Evolutionary conservation across 148 eudicot species (phyloP).

Genomic region (Chenopodium formosanum): DNA sequence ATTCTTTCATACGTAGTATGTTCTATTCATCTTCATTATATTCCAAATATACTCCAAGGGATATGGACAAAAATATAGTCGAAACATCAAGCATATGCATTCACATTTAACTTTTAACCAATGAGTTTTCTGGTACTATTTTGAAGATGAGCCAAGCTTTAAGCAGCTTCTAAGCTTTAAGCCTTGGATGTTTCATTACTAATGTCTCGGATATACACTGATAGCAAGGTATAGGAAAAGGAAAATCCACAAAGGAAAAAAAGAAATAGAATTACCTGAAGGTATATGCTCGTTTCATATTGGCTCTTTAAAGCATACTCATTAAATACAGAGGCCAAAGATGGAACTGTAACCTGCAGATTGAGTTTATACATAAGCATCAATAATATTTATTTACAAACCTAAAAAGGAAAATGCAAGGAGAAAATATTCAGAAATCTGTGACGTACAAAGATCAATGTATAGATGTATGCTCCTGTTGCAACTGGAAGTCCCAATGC

Average conservation of each 20-base stretch:
- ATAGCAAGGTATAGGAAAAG: background rate
- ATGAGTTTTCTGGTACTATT: background rate
- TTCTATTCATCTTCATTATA: background rate
- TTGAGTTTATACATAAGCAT: background rate
- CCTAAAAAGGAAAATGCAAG: background rate
- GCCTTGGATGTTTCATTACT: background rate
- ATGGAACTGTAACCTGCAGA: conserved; percentile 79
- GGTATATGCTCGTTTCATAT: conserved; percentile 88
- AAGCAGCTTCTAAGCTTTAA: background rate
- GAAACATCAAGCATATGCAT: background rate
- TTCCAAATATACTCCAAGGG: background rate
- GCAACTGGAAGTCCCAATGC: conserved; percentile 81
- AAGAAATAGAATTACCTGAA: conserved; percentile 50
- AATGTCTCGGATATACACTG: background rate
- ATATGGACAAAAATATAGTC: background rate
- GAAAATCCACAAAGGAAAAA: background rate
- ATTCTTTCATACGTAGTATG: no score
- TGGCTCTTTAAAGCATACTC: conserved; percentile 97
- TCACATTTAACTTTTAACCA: background rate
- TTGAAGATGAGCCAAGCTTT: background rate
- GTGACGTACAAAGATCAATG: conserved; percentile 82
- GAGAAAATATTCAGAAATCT: background rate
- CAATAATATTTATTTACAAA: background rate
- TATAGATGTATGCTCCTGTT: conserved; percentile 74
- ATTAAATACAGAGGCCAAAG: conserved; percentile 84